Conservation (phyloP, 2,329 filamentous ascomycete genomes). For the Fusarium proliferatum region DNA sequence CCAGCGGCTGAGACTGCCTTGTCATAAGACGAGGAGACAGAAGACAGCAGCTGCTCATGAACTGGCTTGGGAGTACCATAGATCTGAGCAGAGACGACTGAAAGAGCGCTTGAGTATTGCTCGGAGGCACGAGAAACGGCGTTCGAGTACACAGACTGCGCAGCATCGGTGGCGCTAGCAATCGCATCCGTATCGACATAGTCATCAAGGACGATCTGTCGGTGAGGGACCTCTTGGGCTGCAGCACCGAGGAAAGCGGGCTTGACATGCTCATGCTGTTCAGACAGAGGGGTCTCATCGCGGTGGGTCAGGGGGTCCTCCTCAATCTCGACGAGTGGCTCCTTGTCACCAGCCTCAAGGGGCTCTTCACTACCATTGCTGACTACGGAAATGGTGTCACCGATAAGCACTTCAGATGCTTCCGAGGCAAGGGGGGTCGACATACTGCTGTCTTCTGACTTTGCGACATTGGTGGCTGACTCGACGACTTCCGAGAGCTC, state of each 20-base stretch:
- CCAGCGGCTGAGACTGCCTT: conserved; percentile 72
- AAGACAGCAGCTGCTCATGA: conserved; percentile 75
- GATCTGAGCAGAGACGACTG: conserved; percentile 73
- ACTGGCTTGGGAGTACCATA: conserved; percentile 76
- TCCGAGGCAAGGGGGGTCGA: conserved; percentile 42
- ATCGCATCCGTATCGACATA: conserved; percentile 52
- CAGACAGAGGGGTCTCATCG: conserved; percentile 40
- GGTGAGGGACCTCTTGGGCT: conserved; percentile 61
- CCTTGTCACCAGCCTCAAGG: conserved; percentile 37
- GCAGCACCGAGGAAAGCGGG: conserved; percentile 62
- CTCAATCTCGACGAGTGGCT: conserved; percentile 44
- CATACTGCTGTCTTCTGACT: conserved; percentile 36
- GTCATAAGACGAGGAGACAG: conserved; percentile 75
- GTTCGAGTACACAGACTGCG: conserved; percentile 70
- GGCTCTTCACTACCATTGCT: conserved; percentile 46
- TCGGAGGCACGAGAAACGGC: conserved; percentile 74
- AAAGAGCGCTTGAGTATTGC: conserved; percentile 75
- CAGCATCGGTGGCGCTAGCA: conserved; percentile 56
- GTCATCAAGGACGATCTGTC: conserved; percentile 62
- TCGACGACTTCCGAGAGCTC: conserved; percentile 37
- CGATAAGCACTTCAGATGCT: conserved; percentile 43
- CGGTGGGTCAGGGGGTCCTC: conserved; percentile 38
- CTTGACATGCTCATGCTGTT: conserved; percentile 53
- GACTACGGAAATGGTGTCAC: conserved; percentile 39
- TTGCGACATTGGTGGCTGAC: conserved; percentile 25